These are phyloP conservation scores for Boletus semigastroideus DNA, from an alignment of 1,284 basidiomycete species.

Conservation along the genomic window DNA sequence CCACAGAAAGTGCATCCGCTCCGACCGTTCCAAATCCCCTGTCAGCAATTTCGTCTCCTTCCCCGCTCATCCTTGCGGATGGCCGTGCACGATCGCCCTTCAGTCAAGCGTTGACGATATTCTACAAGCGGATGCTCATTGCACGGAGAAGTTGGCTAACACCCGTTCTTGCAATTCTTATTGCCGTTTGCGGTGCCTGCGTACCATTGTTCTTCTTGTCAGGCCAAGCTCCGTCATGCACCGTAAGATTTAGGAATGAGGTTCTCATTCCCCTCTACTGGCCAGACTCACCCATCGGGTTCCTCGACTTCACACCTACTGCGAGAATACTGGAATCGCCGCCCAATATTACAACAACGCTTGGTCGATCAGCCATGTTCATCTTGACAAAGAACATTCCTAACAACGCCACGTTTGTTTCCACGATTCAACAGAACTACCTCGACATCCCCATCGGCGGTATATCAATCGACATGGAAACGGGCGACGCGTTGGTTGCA, in stretches of 20 bases:
- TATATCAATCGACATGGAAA: slow-evolving; percentile 52
- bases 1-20: neutral
- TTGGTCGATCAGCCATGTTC: slow-evolving; percentile 37
- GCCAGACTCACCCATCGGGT: slow-evolving; percentile 40
- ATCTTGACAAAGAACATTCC: slow-evolving; percentile 41
- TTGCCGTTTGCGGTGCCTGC: slow-evolving; percentile 63
- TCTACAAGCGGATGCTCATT: slow-evolving; percentile 70
- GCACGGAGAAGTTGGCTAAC: slow-evolving; percentile 68
- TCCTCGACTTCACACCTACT: neutral
- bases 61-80: slow-evolving; percentile 43
- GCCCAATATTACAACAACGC: slow-evolving; percentile 42
- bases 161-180: slow-evolving; percentile 56
- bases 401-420: slow-evolving; percentile 56
- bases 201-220: slow-evolving; percentile 67
- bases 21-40: slow-evolving; percentile 37
- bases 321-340: slow-evolving; percentile 44
- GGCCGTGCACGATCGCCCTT: slow-evolving; percentile 53
- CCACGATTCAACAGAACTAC: slow-evolving; percentile 48
- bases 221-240: slow-evolving; percentile 51
- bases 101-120: slow-evolving; percentile 66
- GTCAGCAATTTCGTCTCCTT: slow-evolving; percentile 33
- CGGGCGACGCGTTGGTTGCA: slow-evolving; percentile 51
- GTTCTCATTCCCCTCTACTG: slow-evolving; percentile 48
- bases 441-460: slow-evolving; percentile 57
- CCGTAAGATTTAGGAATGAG: slow-evolving; percentile 36